A percentile compares a stretch with the other conserved stretches of the same genome.
These are phyloP conservation scores for Phytophthora capsici DNA, from an alignment of 352 stramenopile species.

Conservation along the genomic window DNA sequence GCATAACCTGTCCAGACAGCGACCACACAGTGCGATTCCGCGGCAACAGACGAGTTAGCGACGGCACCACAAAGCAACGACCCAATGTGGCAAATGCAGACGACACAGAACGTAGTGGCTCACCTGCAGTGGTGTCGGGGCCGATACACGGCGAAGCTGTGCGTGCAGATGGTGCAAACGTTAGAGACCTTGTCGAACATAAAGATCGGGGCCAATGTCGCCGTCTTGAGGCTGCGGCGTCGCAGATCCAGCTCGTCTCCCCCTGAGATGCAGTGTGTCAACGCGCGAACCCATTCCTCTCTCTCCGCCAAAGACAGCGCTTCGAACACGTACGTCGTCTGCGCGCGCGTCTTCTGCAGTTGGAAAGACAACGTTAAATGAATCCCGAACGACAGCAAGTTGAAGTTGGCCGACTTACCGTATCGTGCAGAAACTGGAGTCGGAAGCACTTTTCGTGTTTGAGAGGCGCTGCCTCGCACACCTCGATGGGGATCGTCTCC, in stretches of 20 bases:
- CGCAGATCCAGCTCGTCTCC: conserved; percentile 62
- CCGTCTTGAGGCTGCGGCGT: conserved; percentile 72
- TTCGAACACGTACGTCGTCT: conserved; percentile 71
- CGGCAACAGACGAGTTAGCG: conserved; percentile 35
- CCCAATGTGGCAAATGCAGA: conserved; percentile 18
- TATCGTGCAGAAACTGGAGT: conserved; percentile 50
- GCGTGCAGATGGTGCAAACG: conserved; percentile 84
- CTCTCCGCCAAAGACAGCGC: conserved; percentile 65
- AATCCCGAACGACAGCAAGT: conserved; percentile 10
- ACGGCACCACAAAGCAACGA: conserved; percentile 16
- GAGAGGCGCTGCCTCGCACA: conserved; percentile 62
- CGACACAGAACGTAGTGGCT: conserved; percentile 15
- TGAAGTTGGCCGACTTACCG: conserved; percentile 25
- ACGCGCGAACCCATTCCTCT: conserved; percentile 83
- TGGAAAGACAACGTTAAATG: conserved; percentile 8
- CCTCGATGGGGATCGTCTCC: conserved; percentile 66
- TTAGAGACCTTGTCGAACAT: conserved; percentile 90
- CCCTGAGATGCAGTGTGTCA: conserved; percentile 79
- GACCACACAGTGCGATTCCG: conserved; percentile 13
- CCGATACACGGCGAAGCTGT: conserved; percentile 85
- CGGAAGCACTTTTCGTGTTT: conserved; percentile 62
- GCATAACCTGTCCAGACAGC: conserved; percentile 58
- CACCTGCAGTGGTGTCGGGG: conserved; percentile 86
- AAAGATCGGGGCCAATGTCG: conserved; percentile 83
- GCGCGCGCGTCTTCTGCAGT: conserved; percentile 35